phyloP scores from a whole-genome alignment of 768 basidiomycete genomes.

The Lactarius pseudohatsudake region DNA sequence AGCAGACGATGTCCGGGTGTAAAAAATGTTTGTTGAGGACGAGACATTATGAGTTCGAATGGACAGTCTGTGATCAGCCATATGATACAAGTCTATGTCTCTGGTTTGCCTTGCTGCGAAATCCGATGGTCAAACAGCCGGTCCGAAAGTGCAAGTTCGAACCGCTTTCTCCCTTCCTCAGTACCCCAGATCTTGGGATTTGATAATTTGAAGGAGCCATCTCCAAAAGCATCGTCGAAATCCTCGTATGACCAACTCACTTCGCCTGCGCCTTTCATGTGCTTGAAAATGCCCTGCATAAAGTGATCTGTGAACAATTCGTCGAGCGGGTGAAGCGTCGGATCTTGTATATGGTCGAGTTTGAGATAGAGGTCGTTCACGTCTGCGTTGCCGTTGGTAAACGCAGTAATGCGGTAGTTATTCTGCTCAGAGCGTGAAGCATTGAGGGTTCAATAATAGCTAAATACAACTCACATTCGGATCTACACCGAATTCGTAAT shows the following conservation, averaged over 20 bases:
- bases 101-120: background rate
- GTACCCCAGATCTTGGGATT: constrained; percentile 4
- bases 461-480: constrained; percentile 3
- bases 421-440: background rate
- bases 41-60: too few species aligned
- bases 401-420: constrained; percentile 9
- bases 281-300: constrained; percentile 9
- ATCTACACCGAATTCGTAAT: constrained; percentile 14
- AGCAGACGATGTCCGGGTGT: too few species aligned
- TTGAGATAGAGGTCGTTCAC: constrained; percentile 3
- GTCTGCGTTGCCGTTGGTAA: constrained; percentile 8
- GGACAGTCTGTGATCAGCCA: too few species aligned
- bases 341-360: constrained; percentile 11
- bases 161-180: background rate
- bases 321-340: constrained; percentile 12
- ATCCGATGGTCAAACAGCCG: constrained; percentile 9
- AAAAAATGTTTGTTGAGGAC: too few species aligned
- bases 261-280: constrained; percentile 8
- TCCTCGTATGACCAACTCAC: background rate
- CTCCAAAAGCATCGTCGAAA: background rate
- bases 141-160: constrained; percentile 6
- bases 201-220: constrained; percentile 3
- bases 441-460: background rate
- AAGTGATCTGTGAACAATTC: constrained; percentile 17
- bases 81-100: too few species aligned